phyloP scores from a whole-genome alignment of 2,329 filamentous ascomycete genomes.

The Rutstroemia sp. region DNA sequence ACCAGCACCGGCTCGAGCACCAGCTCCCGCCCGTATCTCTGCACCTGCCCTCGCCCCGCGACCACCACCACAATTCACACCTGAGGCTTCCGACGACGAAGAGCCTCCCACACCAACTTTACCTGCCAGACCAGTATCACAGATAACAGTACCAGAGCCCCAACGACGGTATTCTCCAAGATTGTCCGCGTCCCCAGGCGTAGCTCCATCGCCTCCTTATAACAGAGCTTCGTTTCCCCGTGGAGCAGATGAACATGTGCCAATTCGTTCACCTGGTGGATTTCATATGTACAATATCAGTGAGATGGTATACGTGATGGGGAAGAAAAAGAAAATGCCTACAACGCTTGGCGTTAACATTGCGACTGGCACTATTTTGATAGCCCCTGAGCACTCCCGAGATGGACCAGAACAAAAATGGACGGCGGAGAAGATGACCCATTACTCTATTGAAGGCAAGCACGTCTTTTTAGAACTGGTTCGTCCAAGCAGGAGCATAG shows the following conservation, averaged over 20 bases:
- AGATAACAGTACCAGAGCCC: conserved; percentile 14
- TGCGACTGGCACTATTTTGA: conserved; percentile 79
- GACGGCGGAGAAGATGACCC: conserved; percentile 90
- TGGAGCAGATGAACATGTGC: conserved; percentile 39
- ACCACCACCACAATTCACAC: conserved; percentile 50
- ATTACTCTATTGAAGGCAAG: conserved; percentile 96
- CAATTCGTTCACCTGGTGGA: conserved; percentile 57
- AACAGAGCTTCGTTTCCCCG: conserved; percentile 37
- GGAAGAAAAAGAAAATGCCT: conserved; percentile 96
- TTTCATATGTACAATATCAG: conserved; percentile 96
- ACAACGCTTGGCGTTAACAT: conserved; percentile 94
- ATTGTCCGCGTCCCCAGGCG: conserved; percentile 36
- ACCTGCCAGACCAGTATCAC: conserved; percentile 48
- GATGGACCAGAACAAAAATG: conserved; percentile 87
- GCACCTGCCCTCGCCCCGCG: conserved; percentile 17
- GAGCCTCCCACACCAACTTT: conserved; percentile 52
- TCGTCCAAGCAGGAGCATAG: conserved; percentile 84
- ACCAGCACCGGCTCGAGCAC: too few relatives aligned
- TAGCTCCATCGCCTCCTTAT: conserved; percentile 44
- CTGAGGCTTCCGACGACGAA: conserved; percentile 62
- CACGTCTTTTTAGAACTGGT: conserved; percentile 95
- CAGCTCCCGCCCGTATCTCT: conserved; percentile 13
- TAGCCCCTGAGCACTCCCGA: conserved; percentile 75
- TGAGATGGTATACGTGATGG: conserved; percentile 90
- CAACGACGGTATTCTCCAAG: conserved; percentile 21